Base-by-base conservation (phyloP, 257 asterid species). In the Lycium ferocissimum region DNA sequence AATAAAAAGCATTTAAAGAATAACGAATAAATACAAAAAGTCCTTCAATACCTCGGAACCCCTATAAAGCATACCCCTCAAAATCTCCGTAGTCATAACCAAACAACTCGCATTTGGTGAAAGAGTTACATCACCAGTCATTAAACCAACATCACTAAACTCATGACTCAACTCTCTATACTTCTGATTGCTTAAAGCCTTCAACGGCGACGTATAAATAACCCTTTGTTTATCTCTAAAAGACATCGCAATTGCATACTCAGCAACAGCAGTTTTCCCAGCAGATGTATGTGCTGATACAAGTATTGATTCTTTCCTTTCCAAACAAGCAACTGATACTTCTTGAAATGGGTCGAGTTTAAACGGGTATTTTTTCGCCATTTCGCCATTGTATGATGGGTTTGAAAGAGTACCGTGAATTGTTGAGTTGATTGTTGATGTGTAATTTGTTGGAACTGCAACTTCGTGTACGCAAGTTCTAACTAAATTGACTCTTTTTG, bases 201-300 rank as follows among this genome's bases (percentile, higher is more conserved):
- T 95, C 79, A 97, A 80, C 1, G 98, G 99, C 56, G 98, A 97
- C 71, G 99, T 97, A 78, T 97, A 97, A 81, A 97, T 90, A 57
- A 97, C 99, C 86, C 98, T 92, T 88, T 97, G 98, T 45, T 93
- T 94, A 57, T 97, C 98, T 86, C 98, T 89, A 79, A 97, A 97
- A 1, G 97, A 89, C 99, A 97, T 95, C 62, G 99, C 98, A 51
- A 97, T 94, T 9, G 99, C 98, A 76, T 97, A 97, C 88, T 97
- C 99, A 2, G 99, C 98, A 20, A 97, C 99, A 0, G 98, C 99
- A 47, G 98, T 97, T 92, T 97, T 96, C 6, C 99, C 98, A 12
- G 99, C 98, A 14, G 99, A 97, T 79, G 99, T 97, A 90, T 97
- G 99, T 9, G 99, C 99, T 0, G 99, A 97, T 63, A 97, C 99